Conservation (phyloP, 2,329 filamentous ascomycete genomes). For the Microdochium trichocladiopsis region DNA sequence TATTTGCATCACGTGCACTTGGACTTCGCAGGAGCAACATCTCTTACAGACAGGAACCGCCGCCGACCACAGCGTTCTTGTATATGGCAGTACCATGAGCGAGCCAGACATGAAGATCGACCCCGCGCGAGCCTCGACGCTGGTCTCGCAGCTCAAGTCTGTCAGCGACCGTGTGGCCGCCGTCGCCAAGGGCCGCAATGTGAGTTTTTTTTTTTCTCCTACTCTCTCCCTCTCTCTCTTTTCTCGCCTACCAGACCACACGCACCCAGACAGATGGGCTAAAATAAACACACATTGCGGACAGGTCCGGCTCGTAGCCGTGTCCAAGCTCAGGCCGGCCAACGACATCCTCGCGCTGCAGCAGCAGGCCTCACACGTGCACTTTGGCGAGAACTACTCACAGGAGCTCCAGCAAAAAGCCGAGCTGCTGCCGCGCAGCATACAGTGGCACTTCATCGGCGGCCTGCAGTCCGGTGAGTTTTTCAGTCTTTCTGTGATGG, state of each 20-base stretch:
- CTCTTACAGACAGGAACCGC: too few species aligned
- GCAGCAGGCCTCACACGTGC: slow-evolving; percentile 54
- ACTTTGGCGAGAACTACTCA: slow-evolving; percentile 97
- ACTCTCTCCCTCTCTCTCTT: slow-evolving; percentile 6
- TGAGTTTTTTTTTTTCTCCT: slow-evolving; percentile 27
- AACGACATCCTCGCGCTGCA: slow-evolving; percentile 85
- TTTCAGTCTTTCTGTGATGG: slow-evolving; percentile 1
- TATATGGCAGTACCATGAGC: slow-evolving; percentile 35
- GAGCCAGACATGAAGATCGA: slow-evolving; percentile 52
- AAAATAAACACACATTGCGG: too few species aligned
- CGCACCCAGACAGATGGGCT: too few species aligned
- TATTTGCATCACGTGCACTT: too few species aligned
- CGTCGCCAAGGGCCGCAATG: slow-evolving; percentile 44
- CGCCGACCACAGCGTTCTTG: too few species aligned
- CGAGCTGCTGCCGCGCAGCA: slow-evolving; percentile 63
- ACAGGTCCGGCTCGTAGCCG: slow-evolving; percentile 80
- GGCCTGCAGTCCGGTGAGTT: slow-evolving; percentile 68
- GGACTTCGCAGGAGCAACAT: too few species aligned
- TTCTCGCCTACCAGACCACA: too few species aligned
- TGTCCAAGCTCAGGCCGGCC: slow-evolving; percentile 92
- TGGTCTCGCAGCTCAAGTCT: slow-evolving; percentile 53
- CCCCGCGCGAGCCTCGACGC: slow-evolving; percentile 51
- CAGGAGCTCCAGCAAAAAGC: slow-evolving; percentile 88
- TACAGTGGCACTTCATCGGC: slow-evolving; percentile 96
- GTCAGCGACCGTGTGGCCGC: slow-evolving; percentile 52